These are phyloP conservation scores for Rhynchospora pubera DNA, from an alignment of 176 grass and related monocot genomes.

Conservation along the genomic window DNA sequence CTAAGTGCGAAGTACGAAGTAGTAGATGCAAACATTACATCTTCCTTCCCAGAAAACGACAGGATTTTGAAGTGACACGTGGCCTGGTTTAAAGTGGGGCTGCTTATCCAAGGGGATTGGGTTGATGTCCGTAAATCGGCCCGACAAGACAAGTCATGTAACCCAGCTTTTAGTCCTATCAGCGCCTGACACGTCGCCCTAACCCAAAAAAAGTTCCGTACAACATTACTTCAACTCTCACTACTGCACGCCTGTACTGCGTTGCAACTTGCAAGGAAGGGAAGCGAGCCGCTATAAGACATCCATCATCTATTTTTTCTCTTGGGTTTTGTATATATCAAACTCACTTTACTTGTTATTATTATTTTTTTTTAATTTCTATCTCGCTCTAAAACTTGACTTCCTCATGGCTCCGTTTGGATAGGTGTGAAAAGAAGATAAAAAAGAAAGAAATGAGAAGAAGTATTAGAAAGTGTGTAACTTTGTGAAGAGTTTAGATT, in stretches of 20 bases:
- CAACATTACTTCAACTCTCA: background rate
- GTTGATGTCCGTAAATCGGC: background rate
- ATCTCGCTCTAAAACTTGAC: background rate
- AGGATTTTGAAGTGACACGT: background rate
- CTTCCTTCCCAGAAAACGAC: constrained; percentile 11
- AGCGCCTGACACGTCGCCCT: constrained; percentile 42
- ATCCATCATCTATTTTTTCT: background rate
- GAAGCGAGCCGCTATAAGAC: background rate
- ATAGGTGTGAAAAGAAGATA: too few species aligned
- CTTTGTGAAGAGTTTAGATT: too few species aligned
- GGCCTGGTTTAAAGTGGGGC: constrained; percentile 25
- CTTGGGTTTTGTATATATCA: background rate
- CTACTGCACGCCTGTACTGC: too few species aligned
- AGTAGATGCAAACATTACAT: background rate
- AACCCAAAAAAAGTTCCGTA: constrained; percentile 8
- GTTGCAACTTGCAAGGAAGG: background rate
- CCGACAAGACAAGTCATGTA: constrained; percentile 53
- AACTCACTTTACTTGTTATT: background rate
- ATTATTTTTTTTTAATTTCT: background rate
- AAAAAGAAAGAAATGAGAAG: too few species aligned
- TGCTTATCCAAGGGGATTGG: constrained; percentile 1
- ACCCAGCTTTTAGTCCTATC: constrained; percentile 54
- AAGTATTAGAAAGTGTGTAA: too few species aligned
- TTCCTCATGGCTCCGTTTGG: too few species aligned
- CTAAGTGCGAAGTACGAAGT: background rate